These are phyloP conservation scores for Cordyceps tenuipes DNA, from an alignment of 2,329 filamentous ascomycete genomes.

Conservation along the genomic window DNA sequence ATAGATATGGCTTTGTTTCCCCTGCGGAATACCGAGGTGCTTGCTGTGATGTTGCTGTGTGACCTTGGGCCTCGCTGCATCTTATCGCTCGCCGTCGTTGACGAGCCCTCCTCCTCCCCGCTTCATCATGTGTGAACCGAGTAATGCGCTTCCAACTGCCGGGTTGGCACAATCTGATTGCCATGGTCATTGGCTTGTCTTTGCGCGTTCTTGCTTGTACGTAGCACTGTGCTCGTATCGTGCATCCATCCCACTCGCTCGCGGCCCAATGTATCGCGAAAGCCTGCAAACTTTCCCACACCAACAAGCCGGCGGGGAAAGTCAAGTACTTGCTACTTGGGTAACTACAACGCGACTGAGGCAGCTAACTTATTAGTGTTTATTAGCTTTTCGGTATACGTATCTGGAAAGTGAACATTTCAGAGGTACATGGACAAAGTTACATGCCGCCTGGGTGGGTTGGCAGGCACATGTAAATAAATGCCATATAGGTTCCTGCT, in stretches of 20 bases:
- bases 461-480: conserved; percentile 2
- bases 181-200: not conserved
- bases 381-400: no score
- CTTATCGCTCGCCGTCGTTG: not conserved
- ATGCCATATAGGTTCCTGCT: conserved; percentile 1
- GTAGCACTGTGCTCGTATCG: not conserved
- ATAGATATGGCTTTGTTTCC: no score
- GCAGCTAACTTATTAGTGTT: no score
- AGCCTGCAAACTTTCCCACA: not conserved
- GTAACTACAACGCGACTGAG: no score
- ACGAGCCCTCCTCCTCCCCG: not conserved
- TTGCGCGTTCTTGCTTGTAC: not conserved
- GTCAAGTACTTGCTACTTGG: no score
- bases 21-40: not conserved
- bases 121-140: not conserved
- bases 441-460: not conserved
- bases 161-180: not conserved
- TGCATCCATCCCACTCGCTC: not conserved
- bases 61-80: not conserved
- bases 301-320: not conserved
- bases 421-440: not conserved
- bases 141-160: not conserved
- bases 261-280: conserved; percentile 8
- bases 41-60: not conserved
- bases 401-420: not conserved